Evolutionary conservation across 805 yeast species (phyloP).

Genomic region (Myxozyma sirexii): DNA sequence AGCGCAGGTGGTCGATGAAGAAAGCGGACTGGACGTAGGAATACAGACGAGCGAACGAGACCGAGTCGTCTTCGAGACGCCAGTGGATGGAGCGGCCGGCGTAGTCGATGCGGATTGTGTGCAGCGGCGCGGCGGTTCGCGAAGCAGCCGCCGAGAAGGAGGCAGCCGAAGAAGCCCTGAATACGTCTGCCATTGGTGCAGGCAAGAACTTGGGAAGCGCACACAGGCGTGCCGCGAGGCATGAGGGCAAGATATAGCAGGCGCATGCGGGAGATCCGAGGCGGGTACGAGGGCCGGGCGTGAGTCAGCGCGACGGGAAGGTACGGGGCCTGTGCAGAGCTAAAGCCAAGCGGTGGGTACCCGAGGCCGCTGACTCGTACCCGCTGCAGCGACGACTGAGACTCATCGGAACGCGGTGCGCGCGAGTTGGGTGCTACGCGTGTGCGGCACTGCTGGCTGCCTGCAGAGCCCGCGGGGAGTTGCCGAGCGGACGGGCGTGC

Average conservation of each 20-base stretch:
- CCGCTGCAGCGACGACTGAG: too few species aligned
- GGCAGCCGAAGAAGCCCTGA: not conserved
- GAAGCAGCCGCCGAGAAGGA: conserved; percentile 3
- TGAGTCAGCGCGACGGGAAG: conserved; percentile 9
- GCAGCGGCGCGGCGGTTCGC: not conserved
- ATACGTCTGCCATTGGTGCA: conserved; percentile 6
- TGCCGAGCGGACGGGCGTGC: too few species aligned
- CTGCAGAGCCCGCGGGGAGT: too few species aligned
- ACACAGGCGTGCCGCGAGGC: not conserved
- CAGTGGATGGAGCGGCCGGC: conserved; percentile 22
- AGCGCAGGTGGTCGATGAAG: conserved; percentile 16
- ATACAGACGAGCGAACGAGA: conserved; percentile 17
- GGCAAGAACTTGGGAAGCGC: not conserved
- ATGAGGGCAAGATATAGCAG: not conserved
- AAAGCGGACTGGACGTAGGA: conserved; percentile 29
- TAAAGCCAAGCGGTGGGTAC: conserved; percentile 1
- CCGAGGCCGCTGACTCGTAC: conserved; percentile 7
- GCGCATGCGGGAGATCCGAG: conserved; percentile 9
- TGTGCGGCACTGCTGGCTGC: too few species aligned
- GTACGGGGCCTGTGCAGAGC: conserved; percentile 12
- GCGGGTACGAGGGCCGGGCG: conserved; percentile 9
- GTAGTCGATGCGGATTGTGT: conserved; percentile 22
- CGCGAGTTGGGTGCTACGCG: too few species aligned
- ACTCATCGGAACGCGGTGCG: too few species aligned
- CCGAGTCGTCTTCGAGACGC: conserved; percentile 21